phyloP scores from a whole-genome alignment of 1,139 yeast genomes.

The Trichomonascaceae sp. region DNA sequence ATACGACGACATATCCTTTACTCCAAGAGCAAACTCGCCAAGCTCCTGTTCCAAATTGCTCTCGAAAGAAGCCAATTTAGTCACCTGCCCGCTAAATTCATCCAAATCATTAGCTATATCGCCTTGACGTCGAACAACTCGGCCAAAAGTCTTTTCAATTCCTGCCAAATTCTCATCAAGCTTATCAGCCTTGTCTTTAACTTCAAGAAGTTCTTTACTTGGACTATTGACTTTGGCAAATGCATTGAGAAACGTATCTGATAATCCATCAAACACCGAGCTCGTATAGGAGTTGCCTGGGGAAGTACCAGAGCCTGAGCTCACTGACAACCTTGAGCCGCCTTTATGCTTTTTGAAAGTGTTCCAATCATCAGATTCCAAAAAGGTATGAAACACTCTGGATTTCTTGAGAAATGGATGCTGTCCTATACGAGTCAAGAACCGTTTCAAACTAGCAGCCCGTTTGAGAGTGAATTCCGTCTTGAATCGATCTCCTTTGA shows the following conservation, averaged over 20 bases:
- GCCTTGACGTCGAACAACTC: slow-evolving; percentile 65
- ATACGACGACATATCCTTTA: slow-evolving; percentile 44
- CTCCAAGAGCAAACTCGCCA: slow-evolving; percentile 47
- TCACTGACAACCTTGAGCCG: slow-evolving; percentile 24
- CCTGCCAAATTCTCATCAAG: slow-evolving; percentile 75
- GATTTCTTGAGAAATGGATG: slow-evolving; percentile 72
- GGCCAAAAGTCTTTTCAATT: slow-evolving; percentile 70
- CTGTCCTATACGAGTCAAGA: slow-evolving; percentile 61
- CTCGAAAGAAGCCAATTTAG: slow-evolving; percentile 57
- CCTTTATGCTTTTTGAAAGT: slow-evolving; percentile 58
- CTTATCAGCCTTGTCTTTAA: slow-evolving; percentile 74
- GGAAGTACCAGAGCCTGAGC: slow-evolving; percentile 13
- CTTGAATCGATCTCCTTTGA: slow-evolving; percentile 90
- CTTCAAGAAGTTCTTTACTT: slow-evolving; percentile 74
- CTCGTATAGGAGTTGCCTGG: slow-evolving; percentile 17
- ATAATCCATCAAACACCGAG: slow-evolving; percentile 53
- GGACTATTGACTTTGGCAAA: slow-evolving; percentile 74
- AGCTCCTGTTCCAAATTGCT: slow-evolving; percentile 45
- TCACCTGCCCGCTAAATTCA: slow-evolving; percentile 64
- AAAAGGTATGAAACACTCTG: slow-evolving; percentile 64
- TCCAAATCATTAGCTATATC: slow-evolving; percentile 69
- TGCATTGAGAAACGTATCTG: slow-evolving; percentile 89
- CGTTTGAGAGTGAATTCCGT: slow-evolving; percentile 76
- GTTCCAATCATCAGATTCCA: slow-evolving; percentile 80
- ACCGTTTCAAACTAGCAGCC: slow-evolving; percentile 75